Evolutionary conservation across 2,329 filamentous ascomycete genomes (phyloP).

Genomic region (Chrysoporthe austroafricana): DNA sequence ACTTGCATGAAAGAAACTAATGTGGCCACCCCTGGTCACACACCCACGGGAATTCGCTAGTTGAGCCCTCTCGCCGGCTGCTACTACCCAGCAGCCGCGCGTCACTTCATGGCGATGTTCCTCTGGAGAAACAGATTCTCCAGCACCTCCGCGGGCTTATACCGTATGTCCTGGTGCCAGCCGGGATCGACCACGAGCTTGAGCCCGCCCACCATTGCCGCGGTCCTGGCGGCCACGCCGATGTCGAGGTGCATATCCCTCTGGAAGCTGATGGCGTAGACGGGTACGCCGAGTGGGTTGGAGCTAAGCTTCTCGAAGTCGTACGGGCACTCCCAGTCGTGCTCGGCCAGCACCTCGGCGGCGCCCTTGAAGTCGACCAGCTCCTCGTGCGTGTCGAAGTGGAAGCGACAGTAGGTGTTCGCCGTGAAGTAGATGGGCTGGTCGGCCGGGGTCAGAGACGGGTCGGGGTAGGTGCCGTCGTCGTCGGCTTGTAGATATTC

Average conservation of each 20-base stretch:
- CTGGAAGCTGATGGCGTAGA: conserved; percentile 17
- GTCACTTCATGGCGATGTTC: background rate
- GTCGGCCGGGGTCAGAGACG: conserved; percentile 31
- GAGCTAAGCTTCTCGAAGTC: conserved; percentile 12
- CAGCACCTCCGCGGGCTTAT: conserved; percentile 12
- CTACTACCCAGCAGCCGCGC: background rate
- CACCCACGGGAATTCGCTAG: background rate
- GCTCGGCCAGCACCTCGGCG: conserved; percentile 53
- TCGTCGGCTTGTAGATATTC: conserved; percentile 38
- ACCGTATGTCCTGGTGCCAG: conserved; percentile 16
- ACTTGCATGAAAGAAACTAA: background rate
- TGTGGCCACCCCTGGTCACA: background rate
- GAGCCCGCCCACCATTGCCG: conserved; percentile 16
- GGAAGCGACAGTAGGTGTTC: conserved; percentile 71
- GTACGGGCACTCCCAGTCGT: conserved; percentile 19
- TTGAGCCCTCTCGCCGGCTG: background rate
- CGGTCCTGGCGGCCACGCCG: background rate
- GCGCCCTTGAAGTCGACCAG: conserved; percentile 58
- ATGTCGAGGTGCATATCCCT: conserved; percentile 16
- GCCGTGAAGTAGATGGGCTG: conserved; percentile 67
- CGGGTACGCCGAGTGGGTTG: conserved; percentile 12
- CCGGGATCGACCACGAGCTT: conserved; percentile 11
- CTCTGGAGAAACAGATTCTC: conserved; percentile 6
- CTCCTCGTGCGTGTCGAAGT: conserved; percentile 67
- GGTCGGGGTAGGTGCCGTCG: conserved; percentile 30